A percentile compares a stretch with the other conserved stretches of the same genome.
Conservation (phyloP, 208 protist genomes). For the Wallacemonas collosoma region DNA sequence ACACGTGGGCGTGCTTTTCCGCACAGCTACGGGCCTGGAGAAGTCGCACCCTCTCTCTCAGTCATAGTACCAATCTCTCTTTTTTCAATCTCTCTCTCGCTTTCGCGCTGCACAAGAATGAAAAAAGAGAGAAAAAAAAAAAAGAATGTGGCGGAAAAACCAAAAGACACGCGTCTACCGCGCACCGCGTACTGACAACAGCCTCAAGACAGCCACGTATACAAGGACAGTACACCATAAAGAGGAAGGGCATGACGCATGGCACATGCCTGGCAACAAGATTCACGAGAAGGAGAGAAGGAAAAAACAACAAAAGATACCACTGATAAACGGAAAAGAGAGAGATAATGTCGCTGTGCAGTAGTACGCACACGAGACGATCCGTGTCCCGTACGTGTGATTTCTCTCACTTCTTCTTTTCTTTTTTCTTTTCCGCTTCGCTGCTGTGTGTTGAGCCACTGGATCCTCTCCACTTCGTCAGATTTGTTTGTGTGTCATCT, state of each 20-base stretch:
- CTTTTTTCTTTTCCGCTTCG: background rate
- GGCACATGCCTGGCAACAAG: no score
- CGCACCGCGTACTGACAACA: no score
- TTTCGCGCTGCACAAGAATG: background rate
- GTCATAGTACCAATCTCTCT: background rate
- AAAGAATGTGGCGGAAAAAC: background rate
- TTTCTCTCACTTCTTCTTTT: slow-evolving; percentile 5
- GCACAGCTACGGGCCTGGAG: slow-evolving; percentile 54
- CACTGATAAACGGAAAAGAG: background rate
- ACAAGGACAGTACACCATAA: no score
- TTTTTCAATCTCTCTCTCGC: background rate
- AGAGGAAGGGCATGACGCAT: no score
- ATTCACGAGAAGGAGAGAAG: background rate
- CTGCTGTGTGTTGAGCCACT: no score
- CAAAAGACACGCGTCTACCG: background rate
- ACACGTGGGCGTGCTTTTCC: slow-evolving; percentile 70
- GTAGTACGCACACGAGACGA: no score
- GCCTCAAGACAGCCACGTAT: no score
- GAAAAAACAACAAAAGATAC: slow-evolving; percentile 13
- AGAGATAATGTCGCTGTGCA: background rate
- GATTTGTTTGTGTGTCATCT: no score
- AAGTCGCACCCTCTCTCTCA: slow-evolving; percentile 27
- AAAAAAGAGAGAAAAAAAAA: background rate
- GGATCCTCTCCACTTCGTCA: no score
- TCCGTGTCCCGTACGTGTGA: no score